A percentile compares a stretch with the other conserved stretches of the same genome.
Conservation (phyloP, 352 stramenopile genomes). For the Pythium myriotylum region DNA sequence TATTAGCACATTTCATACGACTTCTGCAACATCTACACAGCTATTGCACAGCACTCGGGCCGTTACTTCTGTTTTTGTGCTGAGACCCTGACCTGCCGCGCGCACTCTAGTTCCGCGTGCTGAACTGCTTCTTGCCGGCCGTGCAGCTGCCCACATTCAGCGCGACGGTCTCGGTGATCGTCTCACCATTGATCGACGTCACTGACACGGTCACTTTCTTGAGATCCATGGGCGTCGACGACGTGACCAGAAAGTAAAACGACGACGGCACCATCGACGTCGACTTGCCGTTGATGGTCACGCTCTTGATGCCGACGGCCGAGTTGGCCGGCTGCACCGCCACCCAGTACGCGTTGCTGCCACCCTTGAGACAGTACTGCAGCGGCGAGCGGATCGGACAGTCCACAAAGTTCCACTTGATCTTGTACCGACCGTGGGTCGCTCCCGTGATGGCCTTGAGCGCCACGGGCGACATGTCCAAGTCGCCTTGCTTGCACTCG, state of each 20-base stretch:
- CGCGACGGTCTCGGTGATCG: conserved; percentile 54
- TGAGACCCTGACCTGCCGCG: too few relatives aligned
- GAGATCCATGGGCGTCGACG: conserved; percentile 29
- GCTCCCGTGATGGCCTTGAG: conserved; percentile 39
- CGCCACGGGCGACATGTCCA: conserved; percentile 49
- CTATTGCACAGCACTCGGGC: too few relatives aligned
- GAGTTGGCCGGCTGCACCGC: conserved; percentile 61
- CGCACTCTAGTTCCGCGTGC: background rate
- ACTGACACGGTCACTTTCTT: conserved; percentile 39
- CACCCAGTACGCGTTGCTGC: too few relatives aligned
- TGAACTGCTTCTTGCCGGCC: conserved; percentile 49
- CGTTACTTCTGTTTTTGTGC: too few relatives aligned
- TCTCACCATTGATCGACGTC: conserved; percentile 57
- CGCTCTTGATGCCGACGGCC: conserved; percentile 45
- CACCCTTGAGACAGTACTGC: conserved; percentile 53
- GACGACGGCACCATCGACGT: conserved; percentile 57
- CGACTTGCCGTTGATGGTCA: conserved; percentile 52
- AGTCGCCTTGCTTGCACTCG: conserved; percentile 44
- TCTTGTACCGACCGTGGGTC: conserved; percentile 23
- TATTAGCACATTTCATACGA: too few relatives aligned
- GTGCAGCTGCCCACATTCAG: conserved; percentile 49
- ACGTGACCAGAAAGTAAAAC: conserved; percentile 37
- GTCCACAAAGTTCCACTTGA: conserved; percentile 44
- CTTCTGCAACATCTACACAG: too few relatives aligned
- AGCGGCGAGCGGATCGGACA: conserved; percentile 33